These are phyloP conservation scores for Megacollybia marginata DNA, from an alignment of 768 basidiomycete species.

Conservation along the genomic window DNA sequence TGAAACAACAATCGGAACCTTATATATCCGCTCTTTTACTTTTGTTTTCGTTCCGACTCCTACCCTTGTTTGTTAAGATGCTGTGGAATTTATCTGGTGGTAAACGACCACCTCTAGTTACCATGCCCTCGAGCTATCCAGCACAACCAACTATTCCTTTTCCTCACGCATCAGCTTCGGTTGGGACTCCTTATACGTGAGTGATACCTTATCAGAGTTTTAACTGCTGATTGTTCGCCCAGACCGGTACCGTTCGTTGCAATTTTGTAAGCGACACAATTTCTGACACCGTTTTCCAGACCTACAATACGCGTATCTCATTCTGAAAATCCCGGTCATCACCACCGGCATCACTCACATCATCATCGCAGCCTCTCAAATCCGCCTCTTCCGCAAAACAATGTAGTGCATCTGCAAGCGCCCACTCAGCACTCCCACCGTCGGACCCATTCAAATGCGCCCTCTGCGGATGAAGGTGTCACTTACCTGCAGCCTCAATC, in stretches of 20 bases:
- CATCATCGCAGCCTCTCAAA: conserved; percentile 3
- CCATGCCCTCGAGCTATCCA: conserved; percentile 5
- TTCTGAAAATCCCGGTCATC: not conserved
- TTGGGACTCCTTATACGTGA: not conserved
- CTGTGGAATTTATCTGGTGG: conserved; percentile 32
- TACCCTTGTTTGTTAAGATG: too few species aligned
- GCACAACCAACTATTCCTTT: too few species aligned
- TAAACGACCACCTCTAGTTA: conserved; percentile 15
- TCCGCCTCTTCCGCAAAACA: not conserved
- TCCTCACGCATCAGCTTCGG: not conserved
- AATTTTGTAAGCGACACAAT: not conserved
- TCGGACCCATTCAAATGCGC: conserved; percentile 1
- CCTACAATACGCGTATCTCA: not conserved
- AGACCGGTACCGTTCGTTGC: not conserved
- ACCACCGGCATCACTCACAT: conserved; percentile 1
- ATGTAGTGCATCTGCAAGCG: not conserved
- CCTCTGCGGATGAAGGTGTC: conserved; percentile 1
- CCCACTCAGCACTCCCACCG: not conserved
- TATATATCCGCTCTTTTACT: too few species aligned
- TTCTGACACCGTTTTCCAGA: too few species aligned
- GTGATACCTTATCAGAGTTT: not conserved
- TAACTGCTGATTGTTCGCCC: too few species aligned
- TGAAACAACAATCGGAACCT: too few species aligned
- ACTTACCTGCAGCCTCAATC: not conserved
- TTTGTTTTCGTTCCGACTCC: too few species aligned